Evolutionary conservation across 2,329 filamentous ascomycete species (phyloP).

Genomic region (Neofusicoccum kwambonambiense): DNA sequence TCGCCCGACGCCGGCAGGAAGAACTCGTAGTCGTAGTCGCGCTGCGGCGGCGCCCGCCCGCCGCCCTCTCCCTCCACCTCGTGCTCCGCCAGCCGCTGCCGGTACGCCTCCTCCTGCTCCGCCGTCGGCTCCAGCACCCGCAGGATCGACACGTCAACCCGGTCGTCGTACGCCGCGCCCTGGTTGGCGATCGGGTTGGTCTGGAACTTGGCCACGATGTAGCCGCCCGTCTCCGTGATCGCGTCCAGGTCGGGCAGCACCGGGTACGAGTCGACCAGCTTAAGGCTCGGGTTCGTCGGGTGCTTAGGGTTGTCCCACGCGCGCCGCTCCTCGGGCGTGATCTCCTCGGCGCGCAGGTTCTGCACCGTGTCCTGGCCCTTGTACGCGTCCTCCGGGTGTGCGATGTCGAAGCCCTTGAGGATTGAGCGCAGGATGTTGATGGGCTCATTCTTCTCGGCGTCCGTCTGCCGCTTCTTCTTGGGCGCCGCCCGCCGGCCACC

Average conservation of each 20-base stretch:
- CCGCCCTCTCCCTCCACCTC: conserved; percentile 51
- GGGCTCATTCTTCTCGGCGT: conserved; percentile 55
- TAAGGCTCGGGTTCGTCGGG: conserved; percentile 56
- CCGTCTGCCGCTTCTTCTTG: conserved; percentile 34
- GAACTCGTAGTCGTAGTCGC: conserved; percentile 60
- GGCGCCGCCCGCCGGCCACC: conserved; percentile 41
- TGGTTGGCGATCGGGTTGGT: conserved; percentile 55
- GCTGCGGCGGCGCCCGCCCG: conserved; percentile 47
- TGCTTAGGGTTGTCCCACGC: conserved; percentile 62
- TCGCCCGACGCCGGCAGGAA: conserved; percentile 55
- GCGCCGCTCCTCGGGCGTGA: conserved; percentile 54
- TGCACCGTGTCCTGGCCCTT: conserved; percentile 62
- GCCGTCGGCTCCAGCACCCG: conserved; percentile 48
- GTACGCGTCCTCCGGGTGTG: conserved; percentile 64
- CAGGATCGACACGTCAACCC: conserved; percentile 59
- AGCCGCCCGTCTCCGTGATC: conserved; percentile 58
- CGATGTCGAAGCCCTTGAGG: conserved; percentile 63
- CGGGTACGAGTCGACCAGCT: conserved; percentile 60
- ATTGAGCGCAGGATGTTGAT: conserved; percentile 61
- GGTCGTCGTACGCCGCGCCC: conserved; percentile 53
- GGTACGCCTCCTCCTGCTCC: conserved; percentile 41
- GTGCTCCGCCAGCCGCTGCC: conserved; percentile 24
- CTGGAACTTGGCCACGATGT: conserved; percentile 61
- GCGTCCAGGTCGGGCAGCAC: conserved; percentile 62
- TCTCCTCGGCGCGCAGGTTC: conserved; percentile 53